Percentiles rank a stretch among this genome's conserved stretches.
These are phyloP conservation scores for Aspergillus sp. DNA, from an alignment of 2,329 filamentous ascomycete species.

Conservation along the genomic window DNA sequence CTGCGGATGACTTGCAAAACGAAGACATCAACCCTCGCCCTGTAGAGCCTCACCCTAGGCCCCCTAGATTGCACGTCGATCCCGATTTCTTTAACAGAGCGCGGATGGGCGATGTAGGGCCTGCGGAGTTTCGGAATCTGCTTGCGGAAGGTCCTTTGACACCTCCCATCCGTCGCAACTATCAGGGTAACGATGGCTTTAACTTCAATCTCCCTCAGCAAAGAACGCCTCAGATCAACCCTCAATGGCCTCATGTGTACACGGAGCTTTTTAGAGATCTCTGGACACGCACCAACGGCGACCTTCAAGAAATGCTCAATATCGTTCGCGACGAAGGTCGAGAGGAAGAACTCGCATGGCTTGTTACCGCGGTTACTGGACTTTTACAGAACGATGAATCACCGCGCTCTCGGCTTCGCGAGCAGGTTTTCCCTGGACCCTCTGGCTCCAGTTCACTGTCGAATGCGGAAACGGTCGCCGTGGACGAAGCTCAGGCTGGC, in stretches of 20 bases:
- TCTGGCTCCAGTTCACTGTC: conserved; percentile 3
- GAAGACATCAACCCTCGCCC: conserved; percentile 15
- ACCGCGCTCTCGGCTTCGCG: conserved; percentile 4
- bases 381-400: conserved; percentile 22
- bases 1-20: conserved; percentile 19
- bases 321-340: conserved; percentile 67
- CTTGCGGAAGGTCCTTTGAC: conserved; percentile 5
- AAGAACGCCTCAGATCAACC: conserved; percentile 17
- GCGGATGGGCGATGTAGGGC: conserved; percentile 8
- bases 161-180: conserved; percentile 6
- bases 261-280: conserved; percentile 58
- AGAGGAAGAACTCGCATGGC: conserved; percentile 62
- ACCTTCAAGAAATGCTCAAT: conserved; percentile 61
- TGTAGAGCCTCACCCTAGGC: conserved; percentile 13
- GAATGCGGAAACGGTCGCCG: background rate
- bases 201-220: conserved; percentile 14
- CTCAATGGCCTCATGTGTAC: conserved; percentile 41
- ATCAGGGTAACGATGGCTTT: conserved; percentile 16
- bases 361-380: conserved; percentile 59
- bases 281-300: conserved; percentile 64
- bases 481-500: background rate
- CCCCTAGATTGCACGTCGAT: conserved; percentile 13
- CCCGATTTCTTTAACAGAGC: conserved; percentile 17
- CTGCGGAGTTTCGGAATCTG: conserved; percentile 1
- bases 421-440: conserved; percentile 10